These are phyloP conservation scores for Hyphopichia homilentoma DNA, from an alignment of 805 yeast species.

Conservation along the genomic window DNA sequence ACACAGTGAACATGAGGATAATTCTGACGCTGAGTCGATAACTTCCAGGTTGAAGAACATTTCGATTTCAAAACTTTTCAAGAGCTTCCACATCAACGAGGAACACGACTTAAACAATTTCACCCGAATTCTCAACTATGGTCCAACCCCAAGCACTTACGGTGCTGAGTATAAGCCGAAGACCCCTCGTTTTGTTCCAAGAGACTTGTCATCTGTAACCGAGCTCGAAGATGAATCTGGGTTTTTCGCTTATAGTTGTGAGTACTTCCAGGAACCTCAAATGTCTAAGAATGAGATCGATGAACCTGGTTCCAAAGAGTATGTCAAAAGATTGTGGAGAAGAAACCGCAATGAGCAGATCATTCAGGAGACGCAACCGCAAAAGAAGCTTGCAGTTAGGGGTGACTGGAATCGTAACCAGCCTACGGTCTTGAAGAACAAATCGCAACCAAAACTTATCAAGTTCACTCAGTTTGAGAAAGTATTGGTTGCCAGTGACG, in stretches of 20 bases:
- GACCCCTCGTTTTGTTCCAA: slow-evolving; percentile 49
- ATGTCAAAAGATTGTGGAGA: slow-evolving; percentile 81
- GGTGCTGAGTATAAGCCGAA: slow-evolving; percentile 49
- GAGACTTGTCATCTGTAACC: slow-evolving; percentile 34
- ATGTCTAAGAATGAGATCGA: slow-evolving; percentile 80
- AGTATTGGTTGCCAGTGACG: slow-evolving; percentile 74
- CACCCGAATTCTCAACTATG: slow-evolving; percentile 32
- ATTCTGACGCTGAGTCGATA: slow-evolving; percentile 27
- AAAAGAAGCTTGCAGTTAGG: slow-evolving; percentile 73
- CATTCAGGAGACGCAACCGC: slow-evolving; percentile 85
- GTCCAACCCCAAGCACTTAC: slow-evolving; percentile 33
- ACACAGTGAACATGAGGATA: slow-evolving; percentile 10
- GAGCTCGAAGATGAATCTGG: slow-evolving; percentile 55
- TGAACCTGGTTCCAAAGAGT: slow-evolving; percentile 88
- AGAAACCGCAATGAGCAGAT: slow-evolving; percentile 83
- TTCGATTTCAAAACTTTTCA: slow-evolving; percentile 32
- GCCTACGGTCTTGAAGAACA: slow-evolving; percentile 60
- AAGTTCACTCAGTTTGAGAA: slow-evolving; percentile 90
- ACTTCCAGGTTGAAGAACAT: slow-evolving; percentile 30
- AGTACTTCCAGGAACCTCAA: slow-evolving; percentile 95
- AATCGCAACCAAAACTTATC: slow-evolving; percentile 74
- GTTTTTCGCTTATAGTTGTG: slow-evolving; percentile 74
- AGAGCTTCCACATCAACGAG: slow-evolving; percentile 36
- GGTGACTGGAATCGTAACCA: slow-evolving; percentile 80
- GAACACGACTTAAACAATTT: slow-evolving; percentile 37